phyloP scores from a whole-genome alignment of 2,329 filamentous ascomycete species.

The Bipolaris sorokiniana region DNA sequence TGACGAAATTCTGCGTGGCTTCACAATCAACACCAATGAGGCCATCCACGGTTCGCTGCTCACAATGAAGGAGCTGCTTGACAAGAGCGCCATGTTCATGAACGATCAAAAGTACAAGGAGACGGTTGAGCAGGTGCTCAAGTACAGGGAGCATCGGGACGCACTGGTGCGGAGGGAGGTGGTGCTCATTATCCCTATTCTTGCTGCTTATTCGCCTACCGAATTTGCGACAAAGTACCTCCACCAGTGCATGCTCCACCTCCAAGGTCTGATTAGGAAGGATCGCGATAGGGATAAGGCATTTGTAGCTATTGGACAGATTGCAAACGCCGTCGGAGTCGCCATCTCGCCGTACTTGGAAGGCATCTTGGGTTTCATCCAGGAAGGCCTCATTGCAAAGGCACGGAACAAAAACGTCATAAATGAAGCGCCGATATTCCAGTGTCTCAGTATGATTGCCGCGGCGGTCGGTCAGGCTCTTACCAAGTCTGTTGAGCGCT shows the following conservation, averaged over 20 bases:
- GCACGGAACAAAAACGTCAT: slow-evolving; percentile 65
- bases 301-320: slow-evolving; percentile 93
- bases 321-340: slow-evolving; percentile 94
- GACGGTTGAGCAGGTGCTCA: slow-evolving; percentile 89
- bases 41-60: slow-evolving; percentile 92
- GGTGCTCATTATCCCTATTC: slow-evolving; percentile 86
- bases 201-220: slow-evolving; percentile 89
- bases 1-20: slow-evolving; percentile 78
- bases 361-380: slow-evolving; percentile 89
- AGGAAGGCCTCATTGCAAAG: slow-evolving; percentile 85
- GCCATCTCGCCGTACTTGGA: slow-evolving; percentile 95
- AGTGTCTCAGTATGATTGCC: slow-evolving; percentile 95
- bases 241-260: slow-evolving; percentile 95
- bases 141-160: slow-evolving; percentile 92
- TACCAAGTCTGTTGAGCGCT: slow-evolving; percentile 96
- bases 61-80: slow-evolving; percentile 87
- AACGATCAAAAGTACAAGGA: slow-evolving; percentile 85
- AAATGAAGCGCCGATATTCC: slow-evolving; percentile 81
- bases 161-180: slow-evolving; percentile 86
- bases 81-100: slow-evolving; percentile 99
- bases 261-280: slow-evolving; percentile 91
- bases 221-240: slow-evolving; percentile 89
- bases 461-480: slow-evolving; percentile 94
- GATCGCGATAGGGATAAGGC: slow-evolving; percentile 90
- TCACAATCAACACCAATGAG: slow-evolving; percentile 79